phyloP scores from a whole-genome alignment of 148 eudicot species.

The Arbutus unedo region DNA sequence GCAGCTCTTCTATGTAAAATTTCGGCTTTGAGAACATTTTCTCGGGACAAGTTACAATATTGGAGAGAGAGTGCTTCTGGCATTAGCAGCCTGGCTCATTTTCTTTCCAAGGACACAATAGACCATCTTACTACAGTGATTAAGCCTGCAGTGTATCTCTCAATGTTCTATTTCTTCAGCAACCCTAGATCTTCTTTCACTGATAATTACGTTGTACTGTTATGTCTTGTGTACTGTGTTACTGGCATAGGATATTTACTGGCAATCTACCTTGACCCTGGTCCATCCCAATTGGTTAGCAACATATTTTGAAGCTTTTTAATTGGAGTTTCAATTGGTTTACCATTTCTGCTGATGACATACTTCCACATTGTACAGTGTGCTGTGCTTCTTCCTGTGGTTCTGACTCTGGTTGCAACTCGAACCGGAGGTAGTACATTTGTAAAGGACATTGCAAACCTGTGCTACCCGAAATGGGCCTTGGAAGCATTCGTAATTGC shows the following conservation, averaged over 20 bases:
- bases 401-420: constrained; percentile 63
- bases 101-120: constrained; percentile 81
- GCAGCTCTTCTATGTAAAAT: constrained; percentile 96
- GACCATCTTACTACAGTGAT: constrained; percentile 75
- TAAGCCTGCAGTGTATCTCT: constrained; percentile 84
- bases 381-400: constrained; percentile 75
- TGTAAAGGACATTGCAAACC: constrained; percentile 42
- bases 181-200: constrained; percentile 89
- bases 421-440: constrained; percentile 38
- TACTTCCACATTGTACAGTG: constrained; percentile 41
- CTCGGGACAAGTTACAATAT: constrained; percentile 83
- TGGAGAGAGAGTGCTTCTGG: constrained; percentile 94
- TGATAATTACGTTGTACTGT: constrained; percentile 66
- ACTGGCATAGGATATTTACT: constrained; percentile 85
- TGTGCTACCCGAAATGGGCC: constrained; percentile 90
- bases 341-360: not conserved
- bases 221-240: constrained; percentile 88
- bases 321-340: not conserved
- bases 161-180: constrained; percentile 89
- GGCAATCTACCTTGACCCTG: constrained; percentile 86
- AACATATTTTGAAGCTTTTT: not conserved
- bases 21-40: constrained; percentile 84
- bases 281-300: constrained; percentile 88
- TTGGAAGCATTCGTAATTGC: constrained; percentile 88
- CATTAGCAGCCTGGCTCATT: constrained; percentile 91